Evolutionary conservation across 129 eudicot species (phyloP).

Genomic region (Apium graveolens): DNA sequence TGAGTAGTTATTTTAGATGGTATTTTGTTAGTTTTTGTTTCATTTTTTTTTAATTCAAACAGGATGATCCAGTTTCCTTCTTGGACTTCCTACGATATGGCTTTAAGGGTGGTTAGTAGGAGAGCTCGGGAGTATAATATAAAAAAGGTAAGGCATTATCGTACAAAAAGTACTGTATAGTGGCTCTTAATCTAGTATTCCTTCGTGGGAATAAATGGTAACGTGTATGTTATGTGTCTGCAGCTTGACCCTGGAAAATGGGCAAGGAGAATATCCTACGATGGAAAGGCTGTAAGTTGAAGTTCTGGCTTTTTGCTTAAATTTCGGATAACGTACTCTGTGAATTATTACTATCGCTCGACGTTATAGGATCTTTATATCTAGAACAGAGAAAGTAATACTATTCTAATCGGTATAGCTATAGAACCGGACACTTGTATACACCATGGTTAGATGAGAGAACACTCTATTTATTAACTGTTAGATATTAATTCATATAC

Average conservation of each 20-base stretch:
- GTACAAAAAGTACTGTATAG: not conserved
- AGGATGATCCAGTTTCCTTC: conserved; percentile 73
- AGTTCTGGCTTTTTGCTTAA: not conserved
- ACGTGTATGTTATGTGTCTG: not conserved
- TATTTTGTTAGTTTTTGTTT: not conserved
- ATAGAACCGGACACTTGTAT: not conserved
- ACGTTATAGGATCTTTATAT: not conserved
- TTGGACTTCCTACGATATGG: conserved; percentile 39
- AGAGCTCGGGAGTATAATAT: conserved; percentile 46
- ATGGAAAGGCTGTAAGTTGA: conserved; percentile 67
- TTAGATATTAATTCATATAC: not conserved
- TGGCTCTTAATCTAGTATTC: not conserved
- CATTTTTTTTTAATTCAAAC: conserved; percentile 18
- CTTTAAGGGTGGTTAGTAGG: conserved; percentile 25
- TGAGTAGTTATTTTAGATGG: not conserved
- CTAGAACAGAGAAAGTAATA: not conserved
- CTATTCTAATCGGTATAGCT: not conserved
- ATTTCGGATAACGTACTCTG: not conserved
- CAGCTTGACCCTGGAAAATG: conserved; percentile 50
- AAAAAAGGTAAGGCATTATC: conserved; percentile 33
- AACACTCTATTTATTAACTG: not conserved
- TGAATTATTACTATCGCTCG: not conserved
- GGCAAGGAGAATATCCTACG: conserved; percentile 43
- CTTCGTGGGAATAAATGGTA: not conserved
- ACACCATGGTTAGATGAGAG: not conserved